phyloP scores from a whole-genome alignment of 257 asterid genomes.

The Nyctanthes arbortristis region DNA sequence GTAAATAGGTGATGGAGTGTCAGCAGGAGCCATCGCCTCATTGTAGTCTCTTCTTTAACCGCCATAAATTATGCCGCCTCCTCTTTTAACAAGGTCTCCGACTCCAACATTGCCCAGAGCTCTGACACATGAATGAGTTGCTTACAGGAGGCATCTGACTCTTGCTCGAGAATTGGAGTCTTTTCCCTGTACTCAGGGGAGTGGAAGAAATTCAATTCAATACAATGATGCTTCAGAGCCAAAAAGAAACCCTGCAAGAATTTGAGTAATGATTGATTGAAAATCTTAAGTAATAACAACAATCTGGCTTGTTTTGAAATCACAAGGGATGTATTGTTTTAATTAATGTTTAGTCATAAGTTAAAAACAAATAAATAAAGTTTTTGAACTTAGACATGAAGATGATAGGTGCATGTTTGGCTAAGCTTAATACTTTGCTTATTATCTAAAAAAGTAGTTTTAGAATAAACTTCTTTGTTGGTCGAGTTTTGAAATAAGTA shows the following conservation, averaged over 20 bases:
- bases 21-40: not conserved
- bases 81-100: not conserved
- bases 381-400: not conserved
- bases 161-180: no score
- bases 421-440: not conserved
- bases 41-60: not conserved
- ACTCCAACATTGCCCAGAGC: not conserved
- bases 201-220: no score
- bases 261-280: not conserved
- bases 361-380: not conserved
- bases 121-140: not conserved
- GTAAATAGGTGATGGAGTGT: not conserved
- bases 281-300: not conserved
- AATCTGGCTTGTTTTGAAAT: not conserved
- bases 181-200: no score
- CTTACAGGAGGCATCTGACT: not conserved
- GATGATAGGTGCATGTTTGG: not conserved
- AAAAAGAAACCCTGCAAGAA: not conserved
- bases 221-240: not conserved
- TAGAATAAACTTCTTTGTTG: no score
- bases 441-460: no score
- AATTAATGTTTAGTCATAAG: not conserved
- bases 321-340: constrained; percentile 50
- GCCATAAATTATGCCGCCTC: not conserved
- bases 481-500: no score